Evolutionary conservation across 2,329 filamentous ascomycete species (phyloP).

Genomic region (Chrysosporium queenslandicum): DNA sequence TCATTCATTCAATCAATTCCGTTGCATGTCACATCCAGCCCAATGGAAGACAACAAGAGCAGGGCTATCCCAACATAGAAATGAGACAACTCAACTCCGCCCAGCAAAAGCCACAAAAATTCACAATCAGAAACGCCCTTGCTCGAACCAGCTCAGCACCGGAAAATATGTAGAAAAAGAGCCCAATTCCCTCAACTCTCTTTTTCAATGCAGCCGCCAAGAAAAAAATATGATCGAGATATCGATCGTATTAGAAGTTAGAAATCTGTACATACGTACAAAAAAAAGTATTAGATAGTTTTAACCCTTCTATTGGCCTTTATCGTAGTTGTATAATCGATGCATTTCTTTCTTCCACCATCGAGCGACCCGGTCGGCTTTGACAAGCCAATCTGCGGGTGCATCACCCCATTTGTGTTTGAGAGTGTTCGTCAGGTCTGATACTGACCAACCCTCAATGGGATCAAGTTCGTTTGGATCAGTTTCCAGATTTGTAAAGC

Average conservation of each 20-base stretch:
- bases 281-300: neutral
- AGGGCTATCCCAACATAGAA: neutral
- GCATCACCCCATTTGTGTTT: constrained; percentile 24
- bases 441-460: constrained; percentile 27
- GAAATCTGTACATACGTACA: constrained; percentile 3
- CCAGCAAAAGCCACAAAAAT: neutral
- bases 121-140: neutral
- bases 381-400: constrained; percentile 29
- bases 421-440: constrained; percentile 23
- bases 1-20: too few species aligned
- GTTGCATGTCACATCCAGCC: too few species aligned
- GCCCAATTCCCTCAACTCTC: neutral
- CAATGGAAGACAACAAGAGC: too few species aligned
- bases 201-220: neutral
- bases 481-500: constrained; percentile 28
- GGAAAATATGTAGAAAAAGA: neutral
- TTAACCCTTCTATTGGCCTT: constrained; percentile 4
- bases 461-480: constrained; percentile 30
- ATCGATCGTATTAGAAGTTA: constrained; percentile 8
- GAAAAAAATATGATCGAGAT: neutral
- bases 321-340: constrained; percentile 17
- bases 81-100: neutral
- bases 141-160: neutral
- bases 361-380: constrained; percentile 29
- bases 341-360: constrained; percentile 34